Evolutionary conservation across 768 basidiomycete genomes (phyloP), one percentile per base, ranked within the genome.

Genomic region (Podaxis sp.): DNA sequence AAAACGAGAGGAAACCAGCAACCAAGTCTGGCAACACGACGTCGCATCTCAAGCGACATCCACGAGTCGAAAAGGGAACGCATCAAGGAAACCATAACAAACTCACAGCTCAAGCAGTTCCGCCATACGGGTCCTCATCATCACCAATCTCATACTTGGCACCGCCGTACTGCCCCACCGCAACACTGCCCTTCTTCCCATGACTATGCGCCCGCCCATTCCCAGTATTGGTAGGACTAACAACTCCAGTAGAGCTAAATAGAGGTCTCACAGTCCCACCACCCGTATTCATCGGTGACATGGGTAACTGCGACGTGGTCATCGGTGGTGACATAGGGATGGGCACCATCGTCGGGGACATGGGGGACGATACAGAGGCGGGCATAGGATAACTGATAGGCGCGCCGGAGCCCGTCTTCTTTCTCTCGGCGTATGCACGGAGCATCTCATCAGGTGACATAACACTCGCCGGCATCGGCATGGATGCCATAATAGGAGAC

Each of bases 391-490:
- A 72, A 15, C 67, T 66, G 42, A 75, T 72, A 19, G 39, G 52
- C 2, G 63, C 6, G 30, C 58, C 62, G 33, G 67, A 63, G 28
- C 67, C 54, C 24, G 56, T 61, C 63, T 69, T 72, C 66, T 69
- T 72, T 51, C 70, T 67, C 65, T 74, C 71, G 12, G 73, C 71
- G 54, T 73, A 92, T 1, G 87, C 88, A 40, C 87, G 84, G 51
- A 92, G 78, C 87, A 92, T 89, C 26, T 84, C 90, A 69, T 93
- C 91, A 2, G 90, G 90, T 61, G 77, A 77, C 75, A 81, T 82
- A 26, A 83, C 79, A 53, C 59, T 71, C 1, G 75, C 72, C 1
- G 76, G 77, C 64, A 65, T 65, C 9, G 73, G 71, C 71, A 74
- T 78, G 46, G 71, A 66, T 61, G 55, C 62, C 73, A 73, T 76